These are phyloP conservation scores for Xylariaceae sp. DNA, from an alignment of 2,329 filamentous ascomycete genomes.

Conservation along the genomic window DNA sequence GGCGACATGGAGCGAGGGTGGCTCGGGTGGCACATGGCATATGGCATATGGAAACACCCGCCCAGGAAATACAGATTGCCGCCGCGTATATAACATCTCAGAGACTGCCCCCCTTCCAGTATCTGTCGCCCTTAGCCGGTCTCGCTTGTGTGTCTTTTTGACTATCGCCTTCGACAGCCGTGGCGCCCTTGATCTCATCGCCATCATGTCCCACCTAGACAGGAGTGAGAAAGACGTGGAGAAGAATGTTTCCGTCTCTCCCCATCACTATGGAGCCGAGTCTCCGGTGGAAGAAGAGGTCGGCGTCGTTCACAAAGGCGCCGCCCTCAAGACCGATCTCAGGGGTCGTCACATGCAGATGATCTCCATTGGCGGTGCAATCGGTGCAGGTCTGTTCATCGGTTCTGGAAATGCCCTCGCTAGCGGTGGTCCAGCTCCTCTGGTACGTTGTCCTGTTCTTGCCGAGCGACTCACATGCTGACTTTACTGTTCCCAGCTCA, in stretches of 20 bases:
- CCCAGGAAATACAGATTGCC: too few species aligned
- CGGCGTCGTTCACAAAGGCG: conserved; percentile 33
- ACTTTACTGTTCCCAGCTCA: conserved; percentile 29
- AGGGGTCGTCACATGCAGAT: conserved; percentile 44
- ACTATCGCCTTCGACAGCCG: too few species aligned
- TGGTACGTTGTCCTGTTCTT: conserved; percentile 29
- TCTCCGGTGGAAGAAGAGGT: conserved; percentile 35
- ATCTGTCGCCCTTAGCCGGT: too few species aligned
- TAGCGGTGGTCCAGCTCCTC: conserved; percentile 55
- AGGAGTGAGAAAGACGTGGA: conserved; percentile 23
- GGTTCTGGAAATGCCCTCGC: conserved; percentile 60
- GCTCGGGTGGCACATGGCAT: too few species aligned
- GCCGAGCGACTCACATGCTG: not conserved
- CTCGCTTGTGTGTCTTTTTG: too few species aligned
- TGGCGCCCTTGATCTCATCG: not conserved
- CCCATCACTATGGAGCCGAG: conserved; percentile 16
- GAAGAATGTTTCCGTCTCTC: conserved; percentile 20
- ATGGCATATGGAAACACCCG: too few species aligned
- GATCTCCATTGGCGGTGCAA: conserved; percentile 46
- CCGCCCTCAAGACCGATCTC: conserved; percentile 36
- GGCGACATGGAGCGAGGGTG: too few species aligned
- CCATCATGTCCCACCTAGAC: conserved; percentile 26
- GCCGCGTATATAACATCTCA: too few species aligned
- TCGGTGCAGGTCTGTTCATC: conserved; percentile 64
- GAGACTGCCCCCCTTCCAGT: too few species aligned